phyloP scores from a whole-genome alignment of 495 filamentous ascomycete species.

The Neurospora africana region DNA sequence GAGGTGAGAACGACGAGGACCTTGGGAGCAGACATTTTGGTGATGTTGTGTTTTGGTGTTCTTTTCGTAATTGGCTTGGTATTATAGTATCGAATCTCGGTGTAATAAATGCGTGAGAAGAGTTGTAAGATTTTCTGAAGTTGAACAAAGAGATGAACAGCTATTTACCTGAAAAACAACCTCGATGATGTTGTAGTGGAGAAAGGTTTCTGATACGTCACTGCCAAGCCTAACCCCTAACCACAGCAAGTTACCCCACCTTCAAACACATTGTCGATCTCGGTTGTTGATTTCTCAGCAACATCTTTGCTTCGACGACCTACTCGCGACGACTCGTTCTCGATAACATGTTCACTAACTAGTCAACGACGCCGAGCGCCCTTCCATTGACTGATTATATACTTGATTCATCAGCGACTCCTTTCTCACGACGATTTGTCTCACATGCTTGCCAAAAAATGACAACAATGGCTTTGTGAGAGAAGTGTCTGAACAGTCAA shows the following conservation, averaged over 20 bases:
- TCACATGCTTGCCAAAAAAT: neutral
- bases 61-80: neutral
- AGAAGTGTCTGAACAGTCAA: no score
- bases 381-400: neutral
- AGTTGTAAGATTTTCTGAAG: neutral
- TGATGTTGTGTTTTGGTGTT: slow-evolving; percentile 1
- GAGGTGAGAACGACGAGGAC: slow-evolving; percentile 63
- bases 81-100: neutral
- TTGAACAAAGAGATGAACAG: neutral
- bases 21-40: slow-evolving; percentile 38
- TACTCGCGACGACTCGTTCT: neutral
- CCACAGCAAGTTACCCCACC: neutral
- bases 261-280: neutral
- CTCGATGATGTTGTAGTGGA: neutral
- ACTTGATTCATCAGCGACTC: neutral
- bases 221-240: neutral
- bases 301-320: neutral
- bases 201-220: neutral
- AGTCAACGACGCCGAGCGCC: neutral
- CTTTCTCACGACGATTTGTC: neutral
- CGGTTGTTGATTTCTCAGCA: neutral
- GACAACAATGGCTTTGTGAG: neutral
- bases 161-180: neutral
- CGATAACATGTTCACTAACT: neutral
- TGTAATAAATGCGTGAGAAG: neutral